Base-by-base conservation (phyloP, 2,329 filamentous ascomycete species). In the Penicillium palitans region DNA sequence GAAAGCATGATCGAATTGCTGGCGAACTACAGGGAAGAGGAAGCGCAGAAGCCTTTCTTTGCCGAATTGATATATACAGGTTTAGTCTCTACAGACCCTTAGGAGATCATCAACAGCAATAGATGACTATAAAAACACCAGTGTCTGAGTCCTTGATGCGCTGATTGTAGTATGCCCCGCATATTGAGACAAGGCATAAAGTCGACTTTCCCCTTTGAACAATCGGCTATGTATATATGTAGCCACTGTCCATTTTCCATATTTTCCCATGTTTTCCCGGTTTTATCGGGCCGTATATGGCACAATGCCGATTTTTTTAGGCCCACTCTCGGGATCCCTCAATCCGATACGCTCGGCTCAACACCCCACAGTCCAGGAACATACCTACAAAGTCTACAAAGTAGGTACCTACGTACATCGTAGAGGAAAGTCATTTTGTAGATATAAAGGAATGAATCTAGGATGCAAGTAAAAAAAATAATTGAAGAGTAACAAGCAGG, bases 41-140 rank as follows among this genome's bases (percentile, higher is more conserved):
- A 74, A 10, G 73, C 75, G 40, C 68, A 74, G 50, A 68, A 76
- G 31, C 78, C 78, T 0, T 80, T 81, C 70, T 81, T 81, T 60
- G 76, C 70, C 2, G 80, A 80, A 58, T 10, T 35, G 12, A 4
- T 31, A 5, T 31, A 35, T 35, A 35, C 2, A 1, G 13, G 15
- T 3, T 35, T 17, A 6, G 33, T 2, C 15, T 35, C 6, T 17
- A 31, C 9, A 12, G 12, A 31, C 12, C 29, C 12, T 31, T 31
- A 4, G 15, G 72, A 82, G 54, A 45, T 27, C 10, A 6, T 25
- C 7, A 17, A 45, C 17, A 53, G 29, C 21, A 46, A 46, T 25
- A 17, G 31, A 29, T 19, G 15, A 29, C 44, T 31, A 46, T 13
- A 19, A 31, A 19, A 19, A 45, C 4, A 12, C 17, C 15, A 19